Conservation (phyloP, 2,329 filamentous ascomycete species). For the Elsinoe necatrix region DNA sequence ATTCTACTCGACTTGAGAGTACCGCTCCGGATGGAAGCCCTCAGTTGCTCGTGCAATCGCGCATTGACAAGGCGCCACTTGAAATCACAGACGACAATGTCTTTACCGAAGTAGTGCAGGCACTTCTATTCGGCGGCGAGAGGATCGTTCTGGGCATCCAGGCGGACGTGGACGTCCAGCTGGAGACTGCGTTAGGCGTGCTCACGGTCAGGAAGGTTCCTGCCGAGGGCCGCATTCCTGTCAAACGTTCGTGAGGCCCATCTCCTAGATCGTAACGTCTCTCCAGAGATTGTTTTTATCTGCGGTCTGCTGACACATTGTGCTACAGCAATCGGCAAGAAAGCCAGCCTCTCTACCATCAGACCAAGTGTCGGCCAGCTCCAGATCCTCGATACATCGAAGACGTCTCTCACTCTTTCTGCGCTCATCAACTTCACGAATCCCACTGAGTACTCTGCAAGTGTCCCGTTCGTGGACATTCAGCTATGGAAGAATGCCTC, state of each 20-base stretch:
- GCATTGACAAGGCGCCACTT: slow-evolving; percentile 69
- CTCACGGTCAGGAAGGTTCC: slow-evolving; percentile 78
- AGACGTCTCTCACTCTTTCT: slow-evolving; percentile 60
- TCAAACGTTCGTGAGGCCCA: slow-evolving; percentile 72
- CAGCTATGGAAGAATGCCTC: slow-evolving; percentile 66
- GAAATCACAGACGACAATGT: slow-evolving; percentile 72
- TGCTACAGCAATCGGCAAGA: slow-evolving; percentile 31
- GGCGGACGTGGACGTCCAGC: slow-evolving; percentile 72
- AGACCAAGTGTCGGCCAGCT: slow-evolving; percentile 62
- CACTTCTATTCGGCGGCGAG: slow-evolving; percentile 65
- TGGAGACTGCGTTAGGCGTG: slow-evolving; percentile 72
- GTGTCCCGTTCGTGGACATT: slow-evolving; percentile 71
- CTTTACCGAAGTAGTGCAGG: slow-evolving; percentile 72
- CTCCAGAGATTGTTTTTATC: slow-evolving; percentile 9
- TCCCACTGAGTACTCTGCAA: slow-evolving; percentile 75
- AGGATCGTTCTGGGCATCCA: slow-evolving; percentile 64
- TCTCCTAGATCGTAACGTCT: slow-evolving; percentile 17
- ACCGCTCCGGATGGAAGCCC: slow-evolving; percentile 47
- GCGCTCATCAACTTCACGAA: slow-evolving; percentile 79
- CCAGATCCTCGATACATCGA: slow-evolving; percentile 62
- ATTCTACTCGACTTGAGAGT: slow-evolving; percentile 61
- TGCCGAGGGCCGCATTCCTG: slow-evolving; percentile 70
- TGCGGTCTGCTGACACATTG: slow-evolving; percentile 23
- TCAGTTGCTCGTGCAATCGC: slow-evolving; percentile 64
- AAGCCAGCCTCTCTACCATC: slow-evolving; percentile 42